Base-by-base conservation (phyloP, 2,329 filamentous ascomycete species). In the Orbilia javanica region DNA sequence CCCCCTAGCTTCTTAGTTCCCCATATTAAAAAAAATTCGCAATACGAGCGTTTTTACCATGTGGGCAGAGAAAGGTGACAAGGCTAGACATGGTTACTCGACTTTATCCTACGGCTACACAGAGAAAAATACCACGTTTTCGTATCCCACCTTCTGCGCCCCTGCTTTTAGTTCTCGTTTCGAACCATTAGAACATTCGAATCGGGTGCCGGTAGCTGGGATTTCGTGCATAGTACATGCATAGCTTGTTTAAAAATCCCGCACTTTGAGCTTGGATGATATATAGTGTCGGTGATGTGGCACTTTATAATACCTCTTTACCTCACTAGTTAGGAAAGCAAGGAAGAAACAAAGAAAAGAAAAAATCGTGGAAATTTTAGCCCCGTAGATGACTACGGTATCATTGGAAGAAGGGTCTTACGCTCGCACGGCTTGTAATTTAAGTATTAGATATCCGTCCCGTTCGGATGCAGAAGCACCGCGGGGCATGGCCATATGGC, bases 21-120 rank as follows among this genome's bases (percentile, higher is more conserved):
- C 55, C 55, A 60, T 42, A 60, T 42, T 60, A 60, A 60, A 60
- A 27, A 60, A 60, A 39, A 42, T 31, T 60, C 55, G 31, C 55
- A 60, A 60, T 60, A 42, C 55, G 55, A 60, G 55, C 20, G 2
- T 25, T 60, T 57, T 60, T 60, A 31, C 55, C 34, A 34, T 60
- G 55, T 34, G 63, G 20, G n/a, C 29, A 52, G 27, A 31, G 31
- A 31, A 11, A 50, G 31, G 34, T 36, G 50, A 20, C 36, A 46
- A 55, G 31, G 27, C 20, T n/a, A 42, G 31, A 70, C 66, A 70
- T 70, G 68, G 63, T 50, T 53, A 55, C 44, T 22, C 29, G 46
- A 65, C 42, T 73, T 73, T 73, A 73, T 73, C 69, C 69, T 71
- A 65, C 62, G 62, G 69, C 48, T 60, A 57, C 60, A 65, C 34